Evolutionary conservation across 345 rosid genomes (phyloP), one percentile per base, ranked within the genome.

Genomic region (Citrus sinensis): DNA sequence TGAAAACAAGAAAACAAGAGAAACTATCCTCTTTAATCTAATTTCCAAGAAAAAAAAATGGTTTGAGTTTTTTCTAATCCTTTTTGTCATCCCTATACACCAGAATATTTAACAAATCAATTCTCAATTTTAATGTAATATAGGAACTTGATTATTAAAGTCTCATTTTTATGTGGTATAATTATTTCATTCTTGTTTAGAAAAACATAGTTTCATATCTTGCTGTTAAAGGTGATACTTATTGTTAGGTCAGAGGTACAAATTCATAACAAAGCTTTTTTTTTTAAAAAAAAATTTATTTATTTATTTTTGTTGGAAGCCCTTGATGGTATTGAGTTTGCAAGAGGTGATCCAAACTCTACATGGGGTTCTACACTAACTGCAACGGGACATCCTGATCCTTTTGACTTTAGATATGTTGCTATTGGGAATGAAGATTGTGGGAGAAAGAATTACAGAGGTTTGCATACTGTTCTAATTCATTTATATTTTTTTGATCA

Each of bases 371-470:
- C 97, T 35, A 83, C 93, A 62, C 90, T 98, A 79, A 97, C 95
- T 82, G 81, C 89, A 71, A 87, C 90, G 95, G 98, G 99, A 78
- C 98, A 92, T 70, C 87, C 89, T 9, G 87, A 90, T 62, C 99
- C 98, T 67, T 97, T 97, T 83, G 92, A 97, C 76, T 86, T 97
- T 77, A 93, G 80, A 87, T 92, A 94, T 77, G 94, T 94, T 86
- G 98, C 95, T 24, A 67, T 97, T 55, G 98, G 98, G 61, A 97
- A 97, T 74, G 98, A 94, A 73, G 98, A 97, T 84, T 97, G 98
- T 73, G 86, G 90, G 62, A 93, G 92, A 88, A 92, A 87, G 80
- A 86, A 94, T 79, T 94, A 94, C 83, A 85, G 77, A 94, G 99
- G 97, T 94, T 78, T 83, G 82, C 70, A 67, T 78, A 19, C 51